phyloP scores from a whole-genome alignment of 257 asterid genomes.

The Ligustrum vulgare region DNA sequence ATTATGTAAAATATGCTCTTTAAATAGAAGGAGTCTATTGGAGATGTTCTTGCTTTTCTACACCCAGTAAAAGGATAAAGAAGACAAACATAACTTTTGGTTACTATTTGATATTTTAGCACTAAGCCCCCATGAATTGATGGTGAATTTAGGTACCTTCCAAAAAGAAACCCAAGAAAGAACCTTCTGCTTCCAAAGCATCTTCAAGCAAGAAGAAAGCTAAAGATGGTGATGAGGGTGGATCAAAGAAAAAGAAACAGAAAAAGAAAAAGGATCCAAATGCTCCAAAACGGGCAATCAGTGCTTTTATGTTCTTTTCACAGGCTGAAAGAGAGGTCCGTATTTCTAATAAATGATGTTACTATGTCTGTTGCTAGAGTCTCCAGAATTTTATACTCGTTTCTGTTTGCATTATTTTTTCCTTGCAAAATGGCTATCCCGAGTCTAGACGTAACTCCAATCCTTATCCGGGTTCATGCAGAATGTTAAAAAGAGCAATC shows the following conservation, averaged over 20 bases:
- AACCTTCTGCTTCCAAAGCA: conserved; percentile 58
- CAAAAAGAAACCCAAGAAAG: conserved; percentile 66
- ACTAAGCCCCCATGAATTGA: conserved; percentile 23
- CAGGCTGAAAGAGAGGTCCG: conserved; percentile 90
- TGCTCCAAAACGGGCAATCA: conserved; percentile 85
- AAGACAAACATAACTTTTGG: neutral
- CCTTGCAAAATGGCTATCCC: neutral
- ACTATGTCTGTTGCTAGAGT: neutral
- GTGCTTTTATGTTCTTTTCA: conserved; percentile 89
- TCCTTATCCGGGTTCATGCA: conserved; percentile 23
- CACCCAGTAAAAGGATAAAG: neutral
- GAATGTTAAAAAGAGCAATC: conserved; percentile 74
- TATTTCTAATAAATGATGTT: neutral
- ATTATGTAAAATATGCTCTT: no score
- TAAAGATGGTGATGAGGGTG: conserved; percentile 64
- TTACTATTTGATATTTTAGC: conserved; percentile 1
- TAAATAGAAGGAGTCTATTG: no score
- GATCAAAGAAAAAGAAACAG: conserved; percentile 66
- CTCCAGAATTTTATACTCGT: neutral
- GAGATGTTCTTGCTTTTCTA: no score
- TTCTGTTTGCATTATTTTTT: neutral
- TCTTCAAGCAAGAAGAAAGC: conserved; percentile 61
- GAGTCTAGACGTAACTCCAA: neutral
- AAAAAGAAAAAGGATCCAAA: conserved; percentile 94
- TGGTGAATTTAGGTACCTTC: conserved; percentile 45